Percentiles rank a stretch among this genome's conserved stretches.
Conservation (phyloP, 2,329 filamentous ascomycete species). For the Fusarium sp. region DNA sequence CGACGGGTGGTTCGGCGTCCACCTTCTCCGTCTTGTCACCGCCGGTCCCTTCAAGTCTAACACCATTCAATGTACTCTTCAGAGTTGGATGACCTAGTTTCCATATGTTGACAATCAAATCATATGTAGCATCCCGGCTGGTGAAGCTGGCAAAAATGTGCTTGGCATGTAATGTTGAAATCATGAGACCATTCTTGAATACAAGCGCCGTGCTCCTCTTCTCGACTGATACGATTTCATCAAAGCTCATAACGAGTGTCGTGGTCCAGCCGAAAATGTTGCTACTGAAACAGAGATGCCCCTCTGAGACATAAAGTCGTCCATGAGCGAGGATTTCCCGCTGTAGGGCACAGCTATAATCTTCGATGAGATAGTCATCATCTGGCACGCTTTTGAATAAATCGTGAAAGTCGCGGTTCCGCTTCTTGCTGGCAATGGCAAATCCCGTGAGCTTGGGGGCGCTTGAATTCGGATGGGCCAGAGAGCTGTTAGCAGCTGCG, state of each 20-base stretch:
- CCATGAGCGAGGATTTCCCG: conserved; percentile 95
- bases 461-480: conserved; percentile 71
- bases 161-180: conserved; percentile 93
- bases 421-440: conserved; percentile 93
- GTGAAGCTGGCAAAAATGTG: conserved; percentile 97
- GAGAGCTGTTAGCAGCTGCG: conserved; percentile 73
- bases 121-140: conserved; percentile 94
- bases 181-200: conserved; percentile 97
- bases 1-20: conserved; percentile 58
- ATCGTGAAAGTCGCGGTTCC: conserved; percentile 93
- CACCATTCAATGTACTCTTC: conserved; percentile 90
- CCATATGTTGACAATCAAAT: conserved; percentile 98
- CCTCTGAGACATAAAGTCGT: conserved; percentile 94
- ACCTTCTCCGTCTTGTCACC: conserved; percentile 93
- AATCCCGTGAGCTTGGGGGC: conserved; percentile 90
- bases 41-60: conserved; percentile 80
- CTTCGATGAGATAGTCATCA: conserved; percentile 97
- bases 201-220: conserved; percentile 95
- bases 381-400: conserved; percentile 97
- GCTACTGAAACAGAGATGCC: conserved; percentile 97
- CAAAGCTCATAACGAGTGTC: conserved; percentile 96
- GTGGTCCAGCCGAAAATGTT: conserved; percentile 99
- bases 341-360: conserved; percentile 96
- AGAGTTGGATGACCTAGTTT: conserved; percentile 94
- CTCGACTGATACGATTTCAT: conserved; percentile 96